Evolutionary conservation across 192 early-diverging fungal genomes (phyloP), one percentile per base, ranked within the genome.

Genomic region (Backusella tuberculispora): DNA sequence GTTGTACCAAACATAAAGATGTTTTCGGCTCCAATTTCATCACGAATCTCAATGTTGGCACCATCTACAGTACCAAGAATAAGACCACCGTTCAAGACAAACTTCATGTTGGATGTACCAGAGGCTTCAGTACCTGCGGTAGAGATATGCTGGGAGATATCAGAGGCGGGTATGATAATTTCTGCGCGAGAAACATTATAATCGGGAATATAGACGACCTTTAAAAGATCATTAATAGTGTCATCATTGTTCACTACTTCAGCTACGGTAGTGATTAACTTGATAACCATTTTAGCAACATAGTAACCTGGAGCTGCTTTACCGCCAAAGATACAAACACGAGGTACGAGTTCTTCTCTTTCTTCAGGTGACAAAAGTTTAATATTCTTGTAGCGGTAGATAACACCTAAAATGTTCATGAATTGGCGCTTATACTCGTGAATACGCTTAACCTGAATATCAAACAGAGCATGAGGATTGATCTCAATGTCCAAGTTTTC

Each of bases 341-440:
- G 95, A 60, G 91, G 92, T n/a, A 92, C 90, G 24, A 88, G 88
- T 37, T 90, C 83, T n/a, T 80, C 83, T 66, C 88, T 88, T 74
- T 93, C 90, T 43, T 83, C 85, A 26, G 89, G 76, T 34, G 88
- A 80, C 92, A 99, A 86, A 66, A 84, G 85, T 88, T 97, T 95
- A 69, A 99, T 85, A 1, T 80, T 73, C 80, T 92, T 83, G 88
- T 98, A 99, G 73, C 95, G 95, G 83, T 98, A 88, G 80, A 99
- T 98, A 44, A 98, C 96, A 66, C 85, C 85, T 24, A 98, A 83
- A 73, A 99, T 98, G 84, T 99, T 99, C 94, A 99, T 95, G 81
- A 97, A 96, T 88, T 99, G 98, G 71, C 98, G 93, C 87, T 99
- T 98, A 85, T 98, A 99, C 86, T 98, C 98, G 81, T 99, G 98